phyloP scores from a whole-genome alignment of 371 early-diverging fungal species.

The Actinomortierella wolfii region DNA sequence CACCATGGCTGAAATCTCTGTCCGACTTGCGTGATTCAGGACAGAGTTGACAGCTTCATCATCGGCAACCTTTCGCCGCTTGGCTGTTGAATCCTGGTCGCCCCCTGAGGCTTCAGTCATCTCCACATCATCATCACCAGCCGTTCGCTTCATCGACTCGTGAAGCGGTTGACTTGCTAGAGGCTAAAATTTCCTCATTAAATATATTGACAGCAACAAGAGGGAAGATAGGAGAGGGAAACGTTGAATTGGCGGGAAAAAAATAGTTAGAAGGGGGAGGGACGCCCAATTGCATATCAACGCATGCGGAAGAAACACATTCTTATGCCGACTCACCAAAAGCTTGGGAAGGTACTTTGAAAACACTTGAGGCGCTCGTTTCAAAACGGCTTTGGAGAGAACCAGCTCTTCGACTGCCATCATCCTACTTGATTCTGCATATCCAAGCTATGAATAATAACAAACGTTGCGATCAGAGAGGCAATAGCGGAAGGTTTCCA shows the following conservation, averaged over 20 bases:
- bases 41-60: neutral
- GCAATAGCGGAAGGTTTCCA: too few species aligned
- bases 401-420: slow-evolving; percentile 40
- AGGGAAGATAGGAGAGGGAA: too few species aligned
- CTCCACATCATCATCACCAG: slow-evolving; percentile 11
- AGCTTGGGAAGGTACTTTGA: slow-evolving; percentile 21
- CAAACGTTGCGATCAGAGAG: too few species aligned
- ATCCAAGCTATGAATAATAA: slow-evolving; percentile 19
- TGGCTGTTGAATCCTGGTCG: slow-evolving; percentile 11
- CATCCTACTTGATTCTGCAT: slow-evolving; percentile 38
- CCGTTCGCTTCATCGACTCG: slow-evolving; percentile 21
- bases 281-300: neutral
- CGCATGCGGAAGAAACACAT: neutral
- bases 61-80: slow-evolving; percentile 34
- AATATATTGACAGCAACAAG: neutral
- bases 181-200: slow-evolving; percentile 10
- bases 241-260: too few species aligned
- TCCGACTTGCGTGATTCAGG: slow-evolving; percentile 24
- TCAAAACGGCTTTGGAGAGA: slow-evolving; percentile 15
- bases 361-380: slow-evolving; percentile 29
- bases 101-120: slow-evolving; percentile 6
- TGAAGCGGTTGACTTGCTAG: neutral
- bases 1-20: slow-evolving; percentile 49
- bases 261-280: too few species aligned
- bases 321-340: slow-evolving; percentile 13